Evolutionary conservation across 208 protist genomes (phyloP).

Genomic region (Trypanosoma mega): DNA sequence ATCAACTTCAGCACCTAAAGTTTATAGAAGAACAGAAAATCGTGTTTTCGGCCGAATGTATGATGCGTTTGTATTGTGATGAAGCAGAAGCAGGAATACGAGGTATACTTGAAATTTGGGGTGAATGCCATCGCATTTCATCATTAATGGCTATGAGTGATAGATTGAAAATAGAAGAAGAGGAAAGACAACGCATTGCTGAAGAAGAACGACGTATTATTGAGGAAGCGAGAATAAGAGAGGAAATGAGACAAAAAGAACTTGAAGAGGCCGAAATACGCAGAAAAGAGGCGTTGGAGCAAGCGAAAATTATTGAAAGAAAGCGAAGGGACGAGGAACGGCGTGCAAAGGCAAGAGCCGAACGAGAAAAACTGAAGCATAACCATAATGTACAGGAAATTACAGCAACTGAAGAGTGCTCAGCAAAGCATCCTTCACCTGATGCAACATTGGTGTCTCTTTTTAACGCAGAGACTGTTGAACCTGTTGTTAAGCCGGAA

Average conservation of each 20-base stretch:
- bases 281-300: constrained; percentile 37
- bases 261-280: constrained; percentile 38
- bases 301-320: constrained; percentile 51
- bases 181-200: constrained; percentile 30
- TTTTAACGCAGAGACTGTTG: not conserved
- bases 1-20: constrained; percentile 45
- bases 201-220: constrained; percentile 31
- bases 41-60: constrained; percentile 33
- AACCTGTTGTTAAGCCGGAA: not conserved
- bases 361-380: constrained; percentile 32
- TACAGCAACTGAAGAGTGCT: not conserved
- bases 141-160: constrained; percentile 7
- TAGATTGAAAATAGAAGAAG: constrained; percentile 30
- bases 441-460: not conserved
- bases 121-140: constrained; percentile 9
- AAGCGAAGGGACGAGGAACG: constrained; percentile 49
- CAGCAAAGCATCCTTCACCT: not conserved
- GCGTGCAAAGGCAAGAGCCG: constrained; percentile 24
- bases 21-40: constrained; percentile 38
- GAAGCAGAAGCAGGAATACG: constrained; percentile 25
- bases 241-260: constrained; percentile 41
- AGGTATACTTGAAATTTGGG: constrained; percentile 12
- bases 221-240: constrained; percentile 30
- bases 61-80: constrained; percentile 35
- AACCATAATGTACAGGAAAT: not conserved